Percentiles rank a stretch among this genome's conserved stretches.
Evolutionary conservation across 352 stramenopile genomes (phyloP).

Genomic region (Pilasporangium apinafurcum): DNA sequence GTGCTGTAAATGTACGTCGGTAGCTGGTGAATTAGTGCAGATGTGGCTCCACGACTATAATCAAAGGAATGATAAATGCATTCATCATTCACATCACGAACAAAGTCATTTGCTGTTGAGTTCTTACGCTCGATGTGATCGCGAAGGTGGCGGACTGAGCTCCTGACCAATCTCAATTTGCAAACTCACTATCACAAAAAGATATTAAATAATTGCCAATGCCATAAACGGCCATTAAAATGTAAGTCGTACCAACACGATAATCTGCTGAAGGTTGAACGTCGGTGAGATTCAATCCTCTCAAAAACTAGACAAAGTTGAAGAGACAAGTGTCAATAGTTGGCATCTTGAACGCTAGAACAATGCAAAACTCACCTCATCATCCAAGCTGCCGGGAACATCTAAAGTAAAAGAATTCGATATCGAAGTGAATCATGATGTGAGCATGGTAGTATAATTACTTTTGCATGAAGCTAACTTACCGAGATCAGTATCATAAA

Average conservation of each 20-base stretch:
- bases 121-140: constrained; percentile 19
- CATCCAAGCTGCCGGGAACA: constrained; percentile 37
- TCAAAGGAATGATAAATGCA: background rate
- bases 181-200: constrained; percentile 40
- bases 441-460: background rate
- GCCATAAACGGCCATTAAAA: no score
- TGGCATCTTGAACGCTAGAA: background rate
- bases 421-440: background rate
- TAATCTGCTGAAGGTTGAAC: no score
- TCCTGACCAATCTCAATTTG: constrained; percentile 26
- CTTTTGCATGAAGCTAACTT: constrained; percentile 7
- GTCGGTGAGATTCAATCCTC: no score
- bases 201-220: no score
- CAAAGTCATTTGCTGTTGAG: background rate
- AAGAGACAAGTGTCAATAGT: background rate
- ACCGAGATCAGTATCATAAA: constrained; percentile 84
- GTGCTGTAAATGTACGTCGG: constrained; percentile 72
- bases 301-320: background rate
- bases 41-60: constrained; percentile 49
- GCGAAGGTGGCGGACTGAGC: constrained; percentile 9
- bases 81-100: background rate
- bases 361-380: constrained; percentile 24
- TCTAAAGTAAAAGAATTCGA: constrained; percentile 12
- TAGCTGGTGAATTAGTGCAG: constrained; percentile 69
- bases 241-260: no score